Conservation (phyloP, 106 monocot species). For the Acorus calamus region DNA sequence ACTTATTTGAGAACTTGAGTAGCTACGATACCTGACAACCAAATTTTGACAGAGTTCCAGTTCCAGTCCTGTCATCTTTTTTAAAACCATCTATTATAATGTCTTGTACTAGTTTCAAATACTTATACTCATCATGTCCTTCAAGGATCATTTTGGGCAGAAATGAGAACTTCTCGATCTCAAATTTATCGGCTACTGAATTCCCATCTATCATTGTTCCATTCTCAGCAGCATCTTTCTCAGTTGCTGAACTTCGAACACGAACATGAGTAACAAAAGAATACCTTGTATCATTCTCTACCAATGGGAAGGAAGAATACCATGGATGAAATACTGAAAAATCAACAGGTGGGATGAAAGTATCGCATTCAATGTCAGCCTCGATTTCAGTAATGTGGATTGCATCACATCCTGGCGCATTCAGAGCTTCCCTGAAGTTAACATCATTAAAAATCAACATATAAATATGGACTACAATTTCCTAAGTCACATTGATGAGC, state of each 20-base stretch:
- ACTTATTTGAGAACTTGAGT: too few species aligned
- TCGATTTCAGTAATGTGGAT: slow-evolving; percentile 92
- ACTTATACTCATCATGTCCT: slow-evolving; percentile 69
- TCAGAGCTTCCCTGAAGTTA: slow-evolving; percentile 61
- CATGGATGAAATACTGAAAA: slow-evolving; percentile 67
- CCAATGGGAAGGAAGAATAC: slow-evolving; percentile 63
- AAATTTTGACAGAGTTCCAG: slow-evolving; percentile 89
- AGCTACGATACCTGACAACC: slow-evolving; percentile 64
- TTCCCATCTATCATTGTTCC: slow-evolving; percentile 15
- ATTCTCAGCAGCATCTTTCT: slow-evolving; percentile 21
- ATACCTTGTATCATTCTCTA: slow-evolving; percentile 63
- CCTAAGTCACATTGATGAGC: background rate
- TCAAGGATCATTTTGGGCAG: slow-evolving; percentile 72
- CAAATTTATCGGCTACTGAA: slow-evolving; percentile 30
- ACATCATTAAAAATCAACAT: slow-evolving; percentile 1
- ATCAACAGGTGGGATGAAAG: slow-evolving; percentile 80
- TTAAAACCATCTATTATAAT: slow-evolving; percentile 58
- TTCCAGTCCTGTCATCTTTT: slow-evolving; percentile 82
- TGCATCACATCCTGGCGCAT: slow-evolving; percentile 78
- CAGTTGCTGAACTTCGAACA: slow-evolving; percentile 24
- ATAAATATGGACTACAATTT: background rate
- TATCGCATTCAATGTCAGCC: slow-evolving; percentile 70
- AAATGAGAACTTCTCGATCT: slow-evolving; percentile 69
- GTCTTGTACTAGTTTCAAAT: slow-evolving; percentile 73
- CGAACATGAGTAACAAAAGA: slow-evolving; percentile 87